Evolutionary conservation across 192 early-diverging fungal species (phyloP).

Genomic region (Coemansia sp.): DNA sequence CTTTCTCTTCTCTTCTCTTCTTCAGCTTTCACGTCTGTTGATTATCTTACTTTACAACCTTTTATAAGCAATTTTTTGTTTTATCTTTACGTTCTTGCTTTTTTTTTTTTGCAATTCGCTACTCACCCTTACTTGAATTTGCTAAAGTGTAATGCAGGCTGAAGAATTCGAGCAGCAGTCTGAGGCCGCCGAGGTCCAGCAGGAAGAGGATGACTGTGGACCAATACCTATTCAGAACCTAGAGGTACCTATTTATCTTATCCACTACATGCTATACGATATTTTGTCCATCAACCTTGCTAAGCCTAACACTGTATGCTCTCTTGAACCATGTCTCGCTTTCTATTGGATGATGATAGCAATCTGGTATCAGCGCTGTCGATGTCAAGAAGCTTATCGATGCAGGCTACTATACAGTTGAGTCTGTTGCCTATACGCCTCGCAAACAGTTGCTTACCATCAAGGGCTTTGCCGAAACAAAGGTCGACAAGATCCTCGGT

Average conservation of each 20-base stretch:
- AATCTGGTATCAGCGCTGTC: slow-evolving; percentile 66
- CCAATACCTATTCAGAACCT: slow-evolving; percentile 59
- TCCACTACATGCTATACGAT: background rate
- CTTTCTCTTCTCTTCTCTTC: slow-evolving; percentile 11
- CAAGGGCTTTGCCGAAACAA: slow-evolving; percentile 95
- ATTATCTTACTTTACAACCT: slow-evolving; percentile 11
- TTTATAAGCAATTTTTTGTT: slow-evolving; percentile 7
- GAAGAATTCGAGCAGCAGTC: slow-evolving; percentile 54
- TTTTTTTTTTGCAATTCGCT: background rate
- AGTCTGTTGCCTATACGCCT: slow-evolving; percentile 91
- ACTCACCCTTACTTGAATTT: background rate
- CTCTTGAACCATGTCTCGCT: background rate
- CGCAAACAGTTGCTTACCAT: slow-evolving; percentile 83
- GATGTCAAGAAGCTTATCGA: slow-evolving; percentile 87
- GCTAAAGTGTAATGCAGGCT: slow-evolving; percentile 37
- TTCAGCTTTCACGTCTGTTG: background rate
- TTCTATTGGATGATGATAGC: slow-evolving; percentile 35
- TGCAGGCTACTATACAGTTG: slow-evolving; percentile 89
- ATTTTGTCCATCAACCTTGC: background rate
- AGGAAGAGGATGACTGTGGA: slow-evolving; percentile 58
- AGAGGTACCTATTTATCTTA: slow-evolving; percentile 50
- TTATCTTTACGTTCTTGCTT: background rate
- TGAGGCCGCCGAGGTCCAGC: slow-evolving; percentile 55
- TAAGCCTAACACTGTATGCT: background rate
- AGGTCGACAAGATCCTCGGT: slow-evolving; percentile 90